Base-by-base conservation (phyloP, 2,329 filamentous ascomycete species). In the Camillea tinctor region DNA sequence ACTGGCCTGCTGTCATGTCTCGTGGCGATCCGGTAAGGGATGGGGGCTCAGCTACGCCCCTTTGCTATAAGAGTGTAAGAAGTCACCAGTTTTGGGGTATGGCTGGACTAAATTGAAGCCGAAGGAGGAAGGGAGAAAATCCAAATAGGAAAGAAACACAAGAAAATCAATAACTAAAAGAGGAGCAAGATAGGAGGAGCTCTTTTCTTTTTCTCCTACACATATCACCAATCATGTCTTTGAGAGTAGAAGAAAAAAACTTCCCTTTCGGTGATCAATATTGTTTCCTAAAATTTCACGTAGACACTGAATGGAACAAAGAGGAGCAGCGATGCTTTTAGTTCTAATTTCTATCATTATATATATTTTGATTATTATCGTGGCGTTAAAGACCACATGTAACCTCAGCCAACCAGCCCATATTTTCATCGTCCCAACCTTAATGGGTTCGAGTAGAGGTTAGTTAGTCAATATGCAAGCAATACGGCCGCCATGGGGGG, bases 261-360 rank as follows among this genome's bases (percentile, higher is more conserved):
- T 50, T 60, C 57, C 59, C 59, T 51, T 17, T 7, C 22, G 62
- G 57, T 59, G 59, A n/a, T 13, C 50, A 51, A 58, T 64, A 63
- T 50, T 50, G 49, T 9, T 50, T 19, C 49, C 19, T 50, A 21
- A 13, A 50, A 2, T 50, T 50, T 58, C 62, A 64, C 61, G 62
- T 60, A 64, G 58, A 61, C 55, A 55, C 56, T 26, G 58, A 21
- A 52, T 44, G 36, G 36, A 50, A 52, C 58, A 57, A 63, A 36
- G 15, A 13, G 15, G 64, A 60, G 64, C 64, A 66, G 64, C 63
- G 64, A 66, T 66, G 64, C 64, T 54, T 61, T 61, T 56, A 48
- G 60, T 21, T 66, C 64, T 66, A 66, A 62, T 64, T 58, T 64
- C 64, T 66, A 66, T 44, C 62, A 66, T 66, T 66, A 66, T 44